Evolutionary conservation across 306 rosid genomes (phyloP).

Genomic region (Chamaecrista fasciculata): DNA sequence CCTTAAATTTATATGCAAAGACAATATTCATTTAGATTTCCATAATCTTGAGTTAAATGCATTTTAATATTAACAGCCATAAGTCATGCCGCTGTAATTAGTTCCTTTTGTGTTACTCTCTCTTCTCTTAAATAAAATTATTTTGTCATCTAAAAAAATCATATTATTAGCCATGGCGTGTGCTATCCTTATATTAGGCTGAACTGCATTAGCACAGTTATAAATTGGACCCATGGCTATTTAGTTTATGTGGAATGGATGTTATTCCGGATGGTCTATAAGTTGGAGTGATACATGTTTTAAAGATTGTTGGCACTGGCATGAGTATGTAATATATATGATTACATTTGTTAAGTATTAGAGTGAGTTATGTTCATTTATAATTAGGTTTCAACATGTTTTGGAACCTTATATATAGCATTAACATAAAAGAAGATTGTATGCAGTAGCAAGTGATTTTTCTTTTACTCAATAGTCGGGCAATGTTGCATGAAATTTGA

Average conservation of each 20-base stretch:
- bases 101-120: no score
- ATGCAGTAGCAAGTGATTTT: background rate
- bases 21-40: constrained; percentile 7
- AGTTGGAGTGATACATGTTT: constrained; percentile 14
- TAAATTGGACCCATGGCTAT: no score
- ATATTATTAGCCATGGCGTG: constrained; percentile 2
- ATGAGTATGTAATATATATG: constrained; percentile 5
- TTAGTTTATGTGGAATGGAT: no score
- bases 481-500: constrained; percentile 9
- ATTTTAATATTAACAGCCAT: constrained; percentile 5
- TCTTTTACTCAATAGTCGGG: no score
- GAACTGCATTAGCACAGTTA: constrained; percentile 7
- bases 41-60: constrained; percentile 19
- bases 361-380: background rate
- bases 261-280: background rate
- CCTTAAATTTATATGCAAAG: constrained; percentile 4
- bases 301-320: constrained; percentile 7
- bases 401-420: constrained; percentile 5
- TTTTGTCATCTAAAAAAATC: no score
- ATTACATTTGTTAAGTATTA: constrained; percentile 14
- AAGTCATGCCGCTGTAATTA: no score
- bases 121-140: no score
- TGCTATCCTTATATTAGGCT: background rate
- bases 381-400: constrained; percentile 4
- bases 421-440: constrained; percentile 9